Conservation (phyloP, 1,139 yeast genomes). For the Yamadazyma epiphylla region DNA sequence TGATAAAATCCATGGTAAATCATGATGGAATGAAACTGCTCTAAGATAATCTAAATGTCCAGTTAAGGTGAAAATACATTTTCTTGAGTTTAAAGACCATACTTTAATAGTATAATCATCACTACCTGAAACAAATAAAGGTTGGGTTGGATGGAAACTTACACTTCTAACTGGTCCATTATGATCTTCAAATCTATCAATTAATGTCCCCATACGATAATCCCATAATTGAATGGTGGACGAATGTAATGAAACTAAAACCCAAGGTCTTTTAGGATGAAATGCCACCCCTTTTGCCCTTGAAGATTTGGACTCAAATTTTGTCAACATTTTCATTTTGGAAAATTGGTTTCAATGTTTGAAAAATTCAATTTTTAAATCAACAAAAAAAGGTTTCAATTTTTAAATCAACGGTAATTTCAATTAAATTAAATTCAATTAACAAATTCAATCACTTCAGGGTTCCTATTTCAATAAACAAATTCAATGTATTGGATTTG, state of each 20-base stretch:
- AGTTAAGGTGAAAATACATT: slow-evolving; percentile 83
- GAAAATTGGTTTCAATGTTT: no score
- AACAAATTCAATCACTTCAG: no score
- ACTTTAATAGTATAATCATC: slow-evolving; percentile 95
- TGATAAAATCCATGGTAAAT: slow-evolving; percentile 95
- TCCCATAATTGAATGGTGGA: slow-evolving; percentile 98
- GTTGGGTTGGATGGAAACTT: slow-evolving; percentile 97
- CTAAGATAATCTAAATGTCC: slow-evolving; percentile 96
- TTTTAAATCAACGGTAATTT: no score
- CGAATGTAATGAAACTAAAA: slow-evolving; percentile 87
- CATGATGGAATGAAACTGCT: slow-evolving; percentile 92
- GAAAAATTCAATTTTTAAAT: no score
- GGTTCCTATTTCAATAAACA: no score
- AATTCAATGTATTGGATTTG: no score
- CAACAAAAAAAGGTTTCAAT: no score
- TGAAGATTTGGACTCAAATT: slow-evolving; percentile 97
- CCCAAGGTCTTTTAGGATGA: slow-evolving; percentile 98
- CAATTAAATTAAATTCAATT: no score
- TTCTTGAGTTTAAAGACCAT: slow-evolving; percentile 91
- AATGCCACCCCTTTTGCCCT: slow-evolving; percentile 98
- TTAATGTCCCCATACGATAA: slow-evolving; percentile 96
- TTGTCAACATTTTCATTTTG: slow-evolving; percentile 93
- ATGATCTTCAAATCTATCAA: slow-evolving; percentile 96
- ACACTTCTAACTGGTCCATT: slow-evolving; percentile 97
- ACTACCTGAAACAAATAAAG: slow-evolving; percentile 94